Evolutionary conservation across 2,329 filamentous ascomycete species (phyloP), one percentile per base, ranked within the genome.

Genomic region (Parastagonospora nodorum): DNA sequence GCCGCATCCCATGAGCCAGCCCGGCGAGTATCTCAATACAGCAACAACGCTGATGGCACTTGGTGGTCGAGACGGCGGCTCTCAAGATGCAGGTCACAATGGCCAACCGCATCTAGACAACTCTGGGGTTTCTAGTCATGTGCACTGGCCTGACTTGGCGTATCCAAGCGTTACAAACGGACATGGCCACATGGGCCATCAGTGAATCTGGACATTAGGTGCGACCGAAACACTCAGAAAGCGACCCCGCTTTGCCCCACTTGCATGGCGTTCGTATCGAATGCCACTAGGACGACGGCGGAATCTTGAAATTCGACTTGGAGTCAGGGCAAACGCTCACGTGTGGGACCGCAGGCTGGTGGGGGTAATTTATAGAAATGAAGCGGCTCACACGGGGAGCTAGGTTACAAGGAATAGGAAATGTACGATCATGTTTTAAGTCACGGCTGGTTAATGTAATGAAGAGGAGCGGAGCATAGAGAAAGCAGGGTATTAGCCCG

Each of bases 11-110:
- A 32, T 49, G 38, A 42, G 58, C 42, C 61, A 66, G 29, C 55
- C 64, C 11, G 62, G 66, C 29, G 69, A 74, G 24, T 73, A 71
- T 43, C 58, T 75, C n/a, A 72, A 72, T 50, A 71, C 68, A 19
- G 73, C 74, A 27, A 74, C 64, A 19, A 73, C 73, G 1, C 66
- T 75, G 28, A 73, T 76, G 63, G 66, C 71, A 2, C 60, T 75
- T 8, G 65, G 67, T 5, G 64, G 68, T n/a, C 64, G 70, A 31
- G 69, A 70, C 30, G 51, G 59, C 3, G 55, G 43, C 5, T 50
- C 57, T 32, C 61, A 67, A 38, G 62, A 42, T 31, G 43, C 58
- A 5, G 59, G 55, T 3, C 56, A 50, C 15, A 64, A 66, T 19
- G 57, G 51, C 8, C 51, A 58, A 29, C 60, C 55, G 4, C 46